A percentile compares a stretch with the other conserved stretches of the same genome.
phyloP scores from a whole-genome alignment of 2,329 filamentous ascomycete genomes.

The Cladophialophora carrionii region DNA sequence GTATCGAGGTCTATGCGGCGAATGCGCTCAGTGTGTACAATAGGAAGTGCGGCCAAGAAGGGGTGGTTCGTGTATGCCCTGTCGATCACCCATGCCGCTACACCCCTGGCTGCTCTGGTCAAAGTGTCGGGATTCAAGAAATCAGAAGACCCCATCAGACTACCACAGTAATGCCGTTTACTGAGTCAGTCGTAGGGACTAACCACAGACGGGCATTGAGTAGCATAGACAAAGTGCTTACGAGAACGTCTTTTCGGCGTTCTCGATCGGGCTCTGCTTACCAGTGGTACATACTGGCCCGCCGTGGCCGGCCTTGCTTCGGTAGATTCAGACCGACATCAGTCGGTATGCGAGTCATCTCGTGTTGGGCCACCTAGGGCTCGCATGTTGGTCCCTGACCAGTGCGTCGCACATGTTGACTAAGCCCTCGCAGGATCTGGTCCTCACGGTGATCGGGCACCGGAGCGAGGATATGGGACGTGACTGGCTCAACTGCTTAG shows the following conservation, averaged over 20 bases:
- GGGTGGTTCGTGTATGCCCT: neutral
- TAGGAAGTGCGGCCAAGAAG: neutral
- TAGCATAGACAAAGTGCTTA: neutral
- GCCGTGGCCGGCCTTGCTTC: neutral
- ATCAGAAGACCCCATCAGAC: neutral
- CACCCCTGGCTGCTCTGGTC: neutral
- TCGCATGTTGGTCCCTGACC: neutral
- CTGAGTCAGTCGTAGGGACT: neutral
- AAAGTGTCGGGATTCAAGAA: neutral
- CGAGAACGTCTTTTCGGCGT: neutral
- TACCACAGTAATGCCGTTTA: neutral
- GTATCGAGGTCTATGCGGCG: neutral
- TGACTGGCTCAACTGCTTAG: neutral
- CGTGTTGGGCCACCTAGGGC: neutral
- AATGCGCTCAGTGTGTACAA: neutral
- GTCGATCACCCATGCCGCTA: neutral
- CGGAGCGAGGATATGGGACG: neutral
- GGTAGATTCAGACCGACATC: neutral
- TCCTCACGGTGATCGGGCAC: neutral
- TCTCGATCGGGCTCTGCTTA: neutral
- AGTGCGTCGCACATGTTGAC: neutral
- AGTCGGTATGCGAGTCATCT: constrained; percentile 10
- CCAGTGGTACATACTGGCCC: neutral
- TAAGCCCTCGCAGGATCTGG: neutral
- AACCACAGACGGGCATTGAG: neutral